Evolutionary conservation across 2,329 filamentous ascomycete genomes (phyloP).

Genomic region (Diplodia intermedia): DNA sequence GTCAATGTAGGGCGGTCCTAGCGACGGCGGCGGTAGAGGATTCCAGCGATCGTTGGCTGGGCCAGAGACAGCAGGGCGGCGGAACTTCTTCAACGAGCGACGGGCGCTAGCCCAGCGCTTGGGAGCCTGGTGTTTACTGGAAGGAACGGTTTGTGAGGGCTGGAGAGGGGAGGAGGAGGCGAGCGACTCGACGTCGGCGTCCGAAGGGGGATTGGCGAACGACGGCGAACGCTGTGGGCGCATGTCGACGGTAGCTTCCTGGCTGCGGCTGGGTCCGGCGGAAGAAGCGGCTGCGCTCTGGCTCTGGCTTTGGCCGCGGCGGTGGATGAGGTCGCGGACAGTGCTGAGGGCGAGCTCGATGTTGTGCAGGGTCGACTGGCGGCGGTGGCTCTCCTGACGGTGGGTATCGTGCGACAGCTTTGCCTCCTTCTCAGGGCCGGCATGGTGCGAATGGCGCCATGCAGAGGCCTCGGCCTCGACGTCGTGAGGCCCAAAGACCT

Average conservation of each 20-base stretch:
- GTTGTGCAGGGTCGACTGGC: slow-evolving; percentile 30
- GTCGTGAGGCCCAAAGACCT: slow-evolving; percentile 41
- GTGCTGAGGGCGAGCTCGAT: slow-evolving; percentile 30
- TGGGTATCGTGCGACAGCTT: slow-evolving; percentile 31
- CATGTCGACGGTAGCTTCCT: slow-evolving; percentile 28
- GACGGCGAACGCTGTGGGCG: slow-evolving; percentile 28
- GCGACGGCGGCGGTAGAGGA: slow-evolving; percentile 37
- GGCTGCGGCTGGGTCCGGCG: slow-evolving; percentile 26
- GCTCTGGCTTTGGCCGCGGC: slow-evolving; percentile 14
- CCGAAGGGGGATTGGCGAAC: slow-evolving; percentile 21
- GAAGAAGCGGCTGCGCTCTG: slow-evolving; percentile 9
- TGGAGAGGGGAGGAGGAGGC: slow-evolving; percentile 28
- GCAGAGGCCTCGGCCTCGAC: slow-evolving; percentile 18
- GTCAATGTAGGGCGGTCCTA: slow-evolving; percentile 30
- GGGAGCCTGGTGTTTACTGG: slow-evolving; percentile 17
- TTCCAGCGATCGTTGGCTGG: slow-evolving; percentile 42
- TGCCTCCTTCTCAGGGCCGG: slow-evolving; percentile 27
- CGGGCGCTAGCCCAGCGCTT: slow-evolving; percentile 32
- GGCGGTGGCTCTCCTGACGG: slow-evolving; percentile 18
- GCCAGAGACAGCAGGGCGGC: slow-evolving; percentile 42
- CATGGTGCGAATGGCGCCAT: slow-evolving; percentile 30
- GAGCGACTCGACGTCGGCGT: slow-evolving; percentile 24
- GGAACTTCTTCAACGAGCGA: slow-evolving; percentile 29
- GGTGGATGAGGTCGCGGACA: slow-evolving; percentile 31
- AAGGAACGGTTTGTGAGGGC: slow-evolving; percentile 15